These are phyloP conservation scores for Trapa bicornis DNA, from an alignment of 345 rosid genomes.

Conservation along the genomic window DNA sequence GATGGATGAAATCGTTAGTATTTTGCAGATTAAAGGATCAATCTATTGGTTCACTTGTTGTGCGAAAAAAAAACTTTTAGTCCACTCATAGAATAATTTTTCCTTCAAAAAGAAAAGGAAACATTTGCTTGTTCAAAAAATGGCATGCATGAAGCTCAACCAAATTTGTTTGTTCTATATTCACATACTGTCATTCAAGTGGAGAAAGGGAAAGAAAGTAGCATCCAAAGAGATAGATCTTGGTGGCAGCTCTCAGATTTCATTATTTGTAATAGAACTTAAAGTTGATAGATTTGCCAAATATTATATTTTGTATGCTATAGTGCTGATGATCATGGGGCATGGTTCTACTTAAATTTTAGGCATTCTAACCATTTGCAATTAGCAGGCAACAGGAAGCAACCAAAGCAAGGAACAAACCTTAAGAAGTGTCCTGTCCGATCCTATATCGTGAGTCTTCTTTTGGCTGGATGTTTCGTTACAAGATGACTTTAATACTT, in stretches of 20 bases:
- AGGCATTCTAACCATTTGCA: slow-evolving; percentile 1
- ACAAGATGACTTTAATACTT: slow-evolving; percentile 8
- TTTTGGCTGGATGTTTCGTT: too few relatives aligned
- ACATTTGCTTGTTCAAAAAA: background rate
- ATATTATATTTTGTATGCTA: too few relatives aligned
- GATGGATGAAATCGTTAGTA: too few relatives aligned
- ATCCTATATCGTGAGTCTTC: slow-evolving; percentile 78
- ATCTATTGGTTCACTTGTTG: too few relatives aligned
- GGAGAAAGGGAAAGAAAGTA: too few relatives aligned
- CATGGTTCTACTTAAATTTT: background rate
- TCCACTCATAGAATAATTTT: too few relatives aligned
- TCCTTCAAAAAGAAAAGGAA: too few relatives aligned
- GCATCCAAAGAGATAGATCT: background rate
- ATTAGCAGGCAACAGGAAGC: slow-evolving; percentile 51
- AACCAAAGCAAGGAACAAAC: slow-evolving; percentile 67
- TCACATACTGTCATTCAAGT: too few relatives aligned
- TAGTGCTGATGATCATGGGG: background rate
- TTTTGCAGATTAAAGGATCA: too few relatives aligned
- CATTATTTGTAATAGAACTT: background rate
- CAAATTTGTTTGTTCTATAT: background rate
- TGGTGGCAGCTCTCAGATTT: background rate
- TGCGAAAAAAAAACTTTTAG: too few relatives aligned
- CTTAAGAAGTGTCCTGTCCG: slow-evolving; percentile 90
- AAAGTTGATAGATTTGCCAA: too few relatives aligned
- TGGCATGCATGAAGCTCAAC: background rate